These are phyloP conservation scores for Ampelomyces quisqualis DNA, from an alignment of 2,329 filamentous ascomycete genomes.

Conservation along the genomic window DNA sequence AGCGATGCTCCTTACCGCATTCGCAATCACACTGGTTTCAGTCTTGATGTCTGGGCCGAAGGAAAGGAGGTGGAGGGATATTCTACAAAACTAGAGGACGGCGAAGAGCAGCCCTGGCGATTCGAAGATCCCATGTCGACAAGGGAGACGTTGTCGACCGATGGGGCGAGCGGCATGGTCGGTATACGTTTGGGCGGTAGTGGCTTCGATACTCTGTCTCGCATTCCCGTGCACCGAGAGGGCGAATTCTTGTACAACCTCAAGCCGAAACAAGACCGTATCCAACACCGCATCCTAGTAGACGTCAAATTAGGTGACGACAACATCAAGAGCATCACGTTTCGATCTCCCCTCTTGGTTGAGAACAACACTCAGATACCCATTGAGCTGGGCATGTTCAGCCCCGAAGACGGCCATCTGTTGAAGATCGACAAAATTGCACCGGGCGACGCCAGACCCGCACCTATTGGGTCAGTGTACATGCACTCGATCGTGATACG, in stretches of 20 bases:
- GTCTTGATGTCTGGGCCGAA: constrained; percentile 75
- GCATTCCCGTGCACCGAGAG: constrained; percentile 88
- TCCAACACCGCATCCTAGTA: constrained; percentile 86
- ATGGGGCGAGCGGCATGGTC: constrained; percentile 77
- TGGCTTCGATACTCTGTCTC: constrained; percentile 86
- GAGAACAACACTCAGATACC: constrained; percentile 98
- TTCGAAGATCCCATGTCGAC: constrained; percentile 97
- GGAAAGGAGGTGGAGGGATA: constrained; percentile 69
- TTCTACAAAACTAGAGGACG: constrained; percentile 77
- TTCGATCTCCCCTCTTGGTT: constrained; percentile 85
- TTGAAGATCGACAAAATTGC: constrained; percentile 98
- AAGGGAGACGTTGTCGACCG: constrained; percentile 85
- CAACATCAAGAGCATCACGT: constrained; percentile 97
- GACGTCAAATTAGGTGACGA: constrained; percentile 89
- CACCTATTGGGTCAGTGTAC: constrained; percentile 88
- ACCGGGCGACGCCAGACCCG: constrained; percentile 84
- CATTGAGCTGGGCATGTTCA: constrained; percentile 88
- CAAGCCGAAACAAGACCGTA: constrained; percentile 79
- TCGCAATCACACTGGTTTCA: constrained; percentile 93
- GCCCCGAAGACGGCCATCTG: constrained; percentile 80
- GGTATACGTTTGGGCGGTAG: constrained; percentile 85
- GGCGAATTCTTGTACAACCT: constrained; percentile 89
- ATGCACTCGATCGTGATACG: constrained; percentile 85
- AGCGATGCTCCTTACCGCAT: constrained; percentile 91
- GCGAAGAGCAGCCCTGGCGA: constrained; percentile 89